phyloP scores from a whole-genome alignment of 2,329 filamentous ascomycete species.

The Ophiosphaerella narmari region DNA sequence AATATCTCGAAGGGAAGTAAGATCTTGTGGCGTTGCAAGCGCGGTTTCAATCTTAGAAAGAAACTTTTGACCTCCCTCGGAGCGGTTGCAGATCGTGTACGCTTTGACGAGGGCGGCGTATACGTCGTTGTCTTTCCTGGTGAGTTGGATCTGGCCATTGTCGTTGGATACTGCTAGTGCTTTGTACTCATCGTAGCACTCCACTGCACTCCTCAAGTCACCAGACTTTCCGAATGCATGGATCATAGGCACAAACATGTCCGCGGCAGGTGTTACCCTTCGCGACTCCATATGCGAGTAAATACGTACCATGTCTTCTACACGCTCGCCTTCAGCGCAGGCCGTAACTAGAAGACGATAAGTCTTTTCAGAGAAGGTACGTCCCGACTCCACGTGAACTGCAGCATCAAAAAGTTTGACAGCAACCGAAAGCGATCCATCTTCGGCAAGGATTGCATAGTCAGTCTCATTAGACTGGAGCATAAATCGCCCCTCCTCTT shows the following conservation, averaged over 20 bases:
- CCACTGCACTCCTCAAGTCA: constrained; percentile 84
- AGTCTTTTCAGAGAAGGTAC: constrained; percentile 75
- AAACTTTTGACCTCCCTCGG: constrained; percentile 82
- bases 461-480: constrained; percentile 86
- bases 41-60: constrained; percentile 74
- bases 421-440: constrained; percentile 83
- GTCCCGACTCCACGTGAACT: constrained; percentile 62
- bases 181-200: constrained; percentile 95
- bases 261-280: constrained; percentile 73
- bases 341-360: constrained; percentile 86
- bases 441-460: constrained; percentile 81
- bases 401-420: constrained; percentile 85
- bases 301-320: constrained; percentile 87
- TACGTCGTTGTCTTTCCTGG: constrained; percentile 79
- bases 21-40: constrained; percentile 55
- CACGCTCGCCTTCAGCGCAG: constrained; percentile 78
- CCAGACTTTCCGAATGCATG: constrained; percentile 83
- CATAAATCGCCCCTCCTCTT: constrained; percentile 83
- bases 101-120: constrained; percentile 92
- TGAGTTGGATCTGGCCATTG: constrained; percentile 68
- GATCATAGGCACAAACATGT: constrained; percentile 92
- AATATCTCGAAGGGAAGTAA: constrained; percentile 69
- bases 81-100: constrained; percentile 80
- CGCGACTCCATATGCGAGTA: constrained; percentile 89
- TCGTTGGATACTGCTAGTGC: constrained; percentile 84